Evolutionary conservation across 768 basidiomycete species (phyloP), one percentile per base, ranked within the genome.

Genomic region (Lentinula edodes): DNA sequence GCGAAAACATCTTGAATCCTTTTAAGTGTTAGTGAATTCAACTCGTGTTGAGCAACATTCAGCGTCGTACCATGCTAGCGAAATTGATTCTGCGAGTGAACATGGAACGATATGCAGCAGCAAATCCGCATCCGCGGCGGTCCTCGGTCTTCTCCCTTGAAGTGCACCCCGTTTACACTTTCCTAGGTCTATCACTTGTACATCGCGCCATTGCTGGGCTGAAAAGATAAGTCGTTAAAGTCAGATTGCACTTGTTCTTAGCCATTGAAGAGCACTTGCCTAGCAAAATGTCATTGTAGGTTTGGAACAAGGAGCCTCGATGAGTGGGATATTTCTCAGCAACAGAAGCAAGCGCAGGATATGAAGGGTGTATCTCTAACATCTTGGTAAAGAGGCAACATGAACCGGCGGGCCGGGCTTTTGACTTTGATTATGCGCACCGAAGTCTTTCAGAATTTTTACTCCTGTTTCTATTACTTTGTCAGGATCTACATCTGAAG

Each of bases 191-290:
- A 89, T 65, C 1, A 90, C 73, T 65, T 84, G 75, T 1, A 91
- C 73, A 51, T 87, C 78, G 6, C 73, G 74, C 91, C 91, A 93
- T 73, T 84, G 78, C 67, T 93, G 91, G 6, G 84, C 90, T 92
- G 42, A 52, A 54, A 32, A 63, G 28, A 3, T 46, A 50, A 62
- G 20, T 15, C 46, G 28, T 28, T 28, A 3, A 56, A 53, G 32
- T 45, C 16, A 41, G 52, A 8, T 35, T 32, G 41, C 32, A 38
- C 7, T 18, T 23, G 12, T 15, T 2, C 48, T 16, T 59, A 35
- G 15, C n/a, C n/a, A 16, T 23, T 13, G 18, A n/a, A 15, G 7
- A 20, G 7, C 18, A 62, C 73, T 57, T 56, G 88, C 90, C 83
- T 20, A 84, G 81, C 6, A 82, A 70, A 35, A 92, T 71, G 62